Percentiles rank a stretch among this genome's conserved stretches.
Conservation (phyloP, 2,329 filamentous ascomycete species). For the Alternaria sp. region DNA sequence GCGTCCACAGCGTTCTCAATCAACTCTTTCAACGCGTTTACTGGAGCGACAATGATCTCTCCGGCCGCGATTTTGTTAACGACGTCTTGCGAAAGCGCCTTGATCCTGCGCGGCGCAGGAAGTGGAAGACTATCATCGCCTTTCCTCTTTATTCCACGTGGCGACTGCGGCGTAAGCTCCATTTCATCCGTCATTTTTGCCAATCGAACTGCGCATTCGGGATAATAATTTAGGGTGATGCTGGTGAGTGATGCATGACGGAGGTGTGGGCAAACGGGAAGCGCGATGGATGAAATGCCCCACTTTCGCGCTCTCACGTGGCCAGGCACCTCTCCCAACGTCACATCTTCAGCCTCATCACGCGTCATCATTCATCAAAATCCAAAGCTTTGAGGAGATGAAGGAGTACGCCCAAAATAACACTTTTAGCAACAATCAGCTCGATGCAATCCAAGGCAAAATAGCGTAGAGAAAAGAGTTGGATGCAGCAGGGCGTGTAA, state of each 20-base stretch:
- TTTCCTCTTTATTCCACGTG: constrained; percentile 49
- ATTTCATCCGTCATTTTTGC: constrained; percentile 41
- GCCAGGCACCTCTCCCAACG: not conserved
- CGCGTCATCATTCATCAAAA: not conserved
- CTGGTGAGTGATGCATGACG: constrained; percentile 4
- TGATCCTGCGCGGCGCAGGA: constrained; percentile 57
- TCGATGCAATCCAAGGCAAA: not conserved
- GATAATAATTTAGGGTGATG: constrained; percentile 8
- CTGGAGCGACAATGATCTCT: constrained; percentile 96
- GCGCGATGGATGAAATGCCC: constrained; percentile 26
- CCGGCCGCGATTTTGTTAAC: constrained; percentile 99
- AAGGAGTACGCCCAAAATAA: not conserved
- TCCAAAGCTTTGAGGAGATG: not conserved
- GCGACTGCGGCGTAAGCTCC: constrained; percentile 37
- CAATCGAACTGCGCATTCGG: not conserved
- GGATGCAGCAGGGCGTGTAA: not conserved
- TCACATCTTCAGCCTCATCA: not conserved
- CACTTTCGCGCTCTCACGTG: constrained; percentile 34
- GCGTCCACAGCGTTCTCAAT: constrained; percentile 98
- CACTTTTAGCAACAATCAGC: not conserved
- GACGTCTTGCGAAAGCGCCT: constrained; percentile 90
- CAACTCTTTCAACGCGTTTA: constrained; percentile 94
- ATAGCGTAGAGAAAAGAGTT: not conserved
- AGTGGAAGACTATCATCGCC: constrained; percentile 45
- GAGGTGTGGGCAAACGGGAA: constrained; percentile 13